Evolutionary conservation across 2,329 filamentous ascomycete species (phyloP).

Genomic region (Alternaria sp.): DNA sequence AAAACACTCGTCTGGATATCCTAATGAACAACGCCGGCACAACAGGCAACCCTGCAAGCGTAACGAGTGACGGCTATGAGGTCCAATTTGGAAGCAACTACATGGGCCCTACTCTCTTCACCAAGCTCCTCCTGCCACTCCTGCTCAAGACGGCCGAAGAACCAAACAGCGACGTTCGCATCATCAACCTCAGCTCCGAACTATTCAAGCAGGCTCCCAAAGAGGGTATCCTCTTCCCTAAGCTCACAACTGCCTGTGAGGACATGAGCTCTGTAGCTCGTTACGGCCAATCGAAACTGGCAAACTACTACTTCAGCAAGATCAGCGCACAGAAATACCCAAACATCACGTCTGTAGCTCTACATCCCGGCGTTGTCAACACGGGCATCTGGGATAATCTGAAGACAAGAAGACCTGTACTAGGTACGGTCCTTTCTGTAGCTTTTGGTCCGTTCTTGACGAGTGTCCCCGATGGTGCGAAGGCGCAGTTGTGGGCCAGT

Average conservation of each 20-base stretch:
- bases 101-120: conserved; percentile 54
- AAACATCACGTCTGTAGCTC: conserved; percentile 43
- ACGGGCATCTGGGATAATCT: conserved; percentile 31
- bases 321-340: conserved; percentile 52
- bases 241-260: conserved; percentile 28
- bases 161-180: conserved; percentile 47
- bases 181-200: conserved; percentile 45
- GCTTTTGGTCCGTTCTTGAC: background rate
- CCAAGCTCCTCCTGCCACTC: conserved; percentile 49
- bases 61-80: conserved; percentile 54
- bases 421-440: background rate
- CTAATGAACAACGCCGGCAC: conserved; percentile 53
- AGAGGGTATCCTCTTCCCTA: conserved; percentile 42
- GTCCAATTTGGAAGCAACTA: conserved; percentile 56
- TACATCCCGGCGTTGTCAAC: conserved; percentile 55
- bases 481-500: conserved; percentile 51
- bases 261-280: background rate
- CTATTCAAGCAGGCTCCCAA: conserved; percentile 28
- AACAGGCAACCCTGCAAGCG: conserved; percentile 23
- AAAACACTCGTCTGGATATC: conserved; percentile 46
- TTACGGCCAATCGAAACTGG: conserved; percentile 57
- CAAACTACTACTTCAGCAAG: conserved; percentile 52
- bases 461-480: conserved; percentile 28
- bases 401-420: background rate
- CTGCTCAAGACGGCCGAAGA: conserved; percentile 38